Conservation (phyloP, 495 filamentous ascomycete genomes). For the Penicillium silybi region DNA sequence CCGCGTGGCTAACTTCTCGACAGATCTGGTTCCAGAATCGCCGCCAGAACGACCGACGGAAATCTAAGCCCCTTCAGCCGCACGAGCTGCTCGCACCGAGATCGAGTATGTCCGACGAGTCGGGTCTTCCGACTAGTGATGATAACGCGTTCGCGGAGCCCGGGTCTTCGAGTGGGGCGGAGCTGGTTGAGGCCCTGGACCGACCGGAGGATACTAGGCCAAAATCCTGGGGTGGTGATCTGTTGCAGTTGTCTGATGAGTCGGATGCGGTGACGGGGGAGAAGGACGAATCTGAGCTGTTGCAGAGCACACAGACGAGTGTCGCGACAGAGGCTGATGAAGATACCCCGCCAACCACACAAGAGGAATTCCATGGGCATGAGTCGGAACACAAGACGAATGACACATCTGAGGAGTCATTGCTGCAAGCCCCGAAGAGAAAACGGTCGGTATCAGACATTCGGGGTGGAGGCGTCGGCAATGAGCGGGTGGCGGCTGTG, state of each 20-base stretch:
- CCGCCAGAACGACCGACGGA: conserved; percentile 87
- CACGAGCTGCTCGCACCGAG: conserved; percentile 68
- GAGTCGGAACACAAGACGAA: conserved; percentile 14
- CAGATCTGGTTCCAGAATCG: conserved; percentile 99
- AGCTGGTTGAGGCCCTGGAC: conserved; percentile 22
- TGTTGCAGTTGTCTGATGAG: conserved; percentile 32
- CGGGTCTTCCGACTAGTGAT: conserved; percentile 49
- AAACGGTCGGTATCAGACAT: conserved; percentile 38
- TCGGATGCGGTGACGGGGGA: conserved; percentile 24
- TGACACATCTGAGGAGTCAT: conserved; percentile 16
- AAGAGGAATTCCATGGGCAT: conserved; percentile 18
- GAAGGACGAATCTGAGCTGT: conserved; percentile 25
- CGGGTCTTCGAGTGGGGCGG: conserved; percentile 32
- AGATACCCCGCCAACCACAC: conserved; percentile 24
- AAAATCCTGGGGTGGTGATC: conserved; percentile 26
- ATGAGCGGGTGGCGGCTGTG: conserved; percentile 13
- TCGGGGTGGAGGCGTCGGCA: conserved; percentile 10
- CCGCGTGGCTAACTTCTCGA: conserved; percentile 8
- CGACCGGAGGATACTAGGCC: conserved; percentile 14
- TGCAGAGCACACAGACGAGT: conserved; percentile 36
- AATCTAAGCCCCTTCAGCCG: conserved; percentile 79
- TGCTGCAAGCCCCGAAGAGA: conserved; percentile 27
- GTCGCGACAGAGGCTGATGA: conserved; percentile 32
- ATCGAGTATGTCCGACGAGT: conserved; percentile 43
- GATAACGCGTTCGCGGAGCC: conserved; percentile 35